Evolutionary conservation across 163 green algal genomes (phyloP), one percentile per base, ranked within the genome.

Genomic region (Coccomyxa subellipsoidea): DNA sequence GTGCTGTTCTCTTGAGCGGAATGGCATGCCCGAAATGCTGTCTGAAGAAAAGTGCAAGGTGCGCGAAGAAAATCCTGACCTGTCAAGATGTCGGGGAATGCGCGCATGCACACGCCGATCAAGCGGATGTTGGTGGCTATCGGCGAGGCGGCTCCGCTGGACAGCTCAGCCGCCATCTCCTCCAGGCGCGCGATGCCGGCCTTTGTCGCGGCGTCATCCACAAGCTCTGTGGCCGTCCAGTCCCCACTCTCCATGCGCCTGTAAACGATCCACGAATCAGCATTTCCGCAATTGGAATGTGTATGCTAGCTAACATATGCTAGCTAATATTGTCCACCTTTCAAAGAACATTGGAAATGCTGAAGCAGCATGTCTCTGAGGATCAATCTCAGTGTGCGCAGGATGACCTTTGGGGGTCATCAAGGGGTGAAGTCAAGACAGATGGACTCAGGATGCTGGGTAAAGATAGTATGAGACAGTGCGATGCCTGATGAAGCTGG

Each of bases 61-160:
- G 39, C 39, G 39, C 21, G 21, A 12, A 59, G 23, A 12, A 59
- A 7, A 27, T 59, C 40, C 8, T 54, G 5, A 34, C 77, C 77
- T 81, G 78, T 66, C 7, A 82, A 35, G 54, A 82, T 82, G 34
- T 34, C 10, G 7, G 78, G 78, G 23, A 82, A 59, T 5, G 34
- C 54, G 3, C 47, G 39, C 78, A 82, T 82, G 78, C 78, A 82
- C 35, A 54, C 54, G 32, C 23, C 40, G 7, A 82, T 35, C 35
- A 82, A 35, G 29, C 10, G 31, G 54, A 76, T 76, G 78, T 73
- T 82, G 54, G 54, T 59, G 5, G 39, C 78, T 59, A 59, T 59
- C 23, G 47, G 47, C 47, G 47, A 12, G 47, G 47, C 47, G 47
- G 47, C 47, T 59, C 47, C 47, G 23, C 47, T 59, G 1, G 47